Conservation (phyloP, 106 monocot genomes). For the Dioscorea alata region DNA sequence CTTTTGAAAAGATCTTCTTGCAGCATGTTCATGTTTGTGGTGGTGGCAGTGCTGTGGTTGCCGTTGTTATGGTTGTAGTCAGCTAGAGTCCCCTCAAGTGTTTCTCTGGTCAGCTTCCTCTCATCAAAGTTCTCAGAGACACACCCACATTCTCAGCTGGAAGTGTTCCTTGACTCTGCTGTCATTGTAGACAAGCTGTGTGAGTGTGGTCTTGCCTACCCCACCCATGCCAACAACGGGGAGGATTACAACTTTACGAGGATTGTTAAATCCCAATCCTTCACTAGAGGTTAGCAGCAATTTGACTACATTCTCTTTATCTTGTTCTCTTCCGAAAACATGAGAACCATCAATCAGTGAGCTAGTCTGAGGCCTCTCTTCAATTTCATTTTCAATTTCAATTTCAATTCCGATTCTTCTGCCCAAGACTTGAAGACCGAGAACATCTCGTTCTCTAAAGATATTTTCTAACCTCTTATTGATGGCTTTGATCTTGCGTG, state of each 20-base stretch:
- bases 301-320: conserved; percentile 17
- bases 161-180: conserved; percentile 29
- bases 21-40: conserved; percentile 30
- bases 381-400: too few relatives aligned
- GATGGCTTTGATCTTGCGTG: neutral
- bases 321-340: conserved; percentile 20
- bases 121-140: conserved; percentile 42
- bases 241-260: conserved; percentile 9
- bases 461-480: conserved; percentile 23
- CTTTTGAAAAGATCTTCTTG: conserved; percentile 23
- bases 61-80: too few relatives aligned
- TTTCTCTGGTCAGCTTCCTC: conserved; percentile 36
- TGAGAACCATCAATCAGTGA: conserved; percentile 13
- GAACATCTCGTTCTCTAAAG: conserved; percentile 24
- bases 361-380: conserved; percentile 17
- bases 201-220: conserved; percentile 41
- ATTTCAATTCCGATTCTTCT: conserved; percentile 6
- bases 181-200: conserved; percentile 35
- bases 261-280: neutral
- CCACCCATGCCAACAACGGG: conserved; percentile 43
- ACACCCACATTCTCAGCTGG: conserved; percentile 29
- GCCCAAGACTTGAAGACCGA: conserved; percentile 20
- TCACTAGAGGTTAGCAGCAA: conserved; percentile 6
- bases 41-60: neutral
- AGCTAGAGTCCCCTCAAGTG: conserved; percentile 27